A percentile compares a stretch with the other conserved stretches of the same genome.
Conservation (phyloP, 2,329 filamentous ascomycete species). For the Teratosphaeria gauchensis region DNA sequence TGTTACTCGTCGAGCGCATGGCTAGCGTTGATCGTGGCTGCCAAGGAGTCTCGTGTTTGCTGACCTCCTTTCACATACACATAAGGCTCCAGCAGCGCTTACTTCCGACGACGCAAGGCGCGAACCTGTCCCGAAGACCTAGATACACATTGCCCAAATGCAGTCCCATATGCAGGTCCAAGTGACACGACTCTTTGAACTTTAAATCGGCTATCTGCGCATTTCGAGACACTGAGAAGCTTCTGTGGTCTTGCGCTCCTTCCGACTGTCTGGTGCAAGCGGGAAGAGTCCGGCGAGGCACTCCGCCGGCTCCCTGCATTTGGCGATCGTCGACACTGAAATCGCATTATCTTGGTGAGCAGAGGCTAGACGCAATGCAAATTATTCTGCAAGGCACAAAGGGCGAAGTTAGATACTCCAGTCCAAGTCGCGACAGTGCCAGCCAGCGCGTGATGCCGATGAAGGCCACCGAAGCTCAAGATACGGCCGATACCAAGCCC, state of each 20-base stretch:
- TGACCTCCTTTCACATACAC: conserved; percentile 1
- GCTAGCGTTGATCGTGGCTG: conserved; percentile 6
- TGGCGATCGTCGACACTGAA: background rate
- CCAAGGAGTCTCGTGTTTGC: conserved; percentile 5
- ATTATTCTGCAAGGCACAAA: background rate
- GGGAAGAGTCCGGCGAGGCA: background rate
- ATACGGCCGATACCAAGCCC: background rate
- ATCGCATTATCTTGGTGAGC: background rate
- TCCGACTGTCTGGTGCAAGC: background rate
- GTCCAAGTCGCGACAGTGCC: background rate
- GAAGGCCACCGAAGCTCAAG: background rate
- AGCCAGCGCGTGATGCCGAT: background rate
- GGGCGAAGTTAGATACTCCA: too few relatives aligned
- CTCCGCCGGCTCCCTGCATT: conserved; percentile 4
- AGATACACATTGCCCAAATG: conserved; percentile 2
- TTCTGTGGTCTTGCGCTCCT: conserved; percentile 2
- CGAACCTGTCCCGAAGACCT: background rate
- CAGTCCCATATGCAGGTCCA: conserved; percentile 8
- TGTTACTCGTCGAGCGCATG: conserved; percentile 3
- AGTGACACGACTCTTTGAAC: conserved; percentile 2
- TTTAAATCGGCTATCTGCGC: too few relatives aligned
- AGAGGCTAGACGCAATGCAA: background rate
- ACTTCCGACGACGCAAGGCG: conserved; percentile 2
- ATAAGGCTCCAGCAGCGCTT: background rate
- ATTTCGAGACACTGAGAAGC: conserved; percentile 1